These are phyloP conservation scores for Aspergillus pseudonomiae DNA, from an alignment of 2,329 filamentous ascomycete genomes.

Conservation along the genomic window DNA sequence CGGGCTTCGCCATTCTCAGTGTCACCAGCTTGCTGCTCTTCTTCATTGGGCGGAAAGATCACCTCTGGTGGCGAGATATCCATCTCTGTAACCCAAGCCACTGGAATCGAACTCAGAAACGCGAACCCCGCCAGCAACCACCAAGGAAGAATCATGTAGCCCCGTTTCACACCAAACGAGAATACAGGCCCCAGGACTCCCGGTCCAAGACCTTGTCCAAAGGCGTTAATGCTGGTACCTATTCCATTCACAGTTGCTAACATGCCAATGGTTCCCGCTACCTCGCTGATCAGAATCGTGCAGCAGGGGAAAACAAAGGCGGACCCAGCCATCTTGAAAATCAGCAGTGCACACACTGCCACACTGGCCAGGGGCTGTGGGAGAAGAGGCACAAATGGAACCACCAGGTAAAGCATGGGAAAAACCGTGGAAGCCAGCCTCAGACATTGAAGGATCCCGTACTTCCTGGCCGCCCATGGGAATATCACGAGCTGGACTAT, in stretches of 20 bases:
- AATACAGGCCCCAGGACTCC: constrained; percentile 73
- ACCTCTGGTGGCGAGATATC: constrained; percentile 61
- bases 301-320: constrained; percentile 88
- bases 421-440: constrained; percentile 67
- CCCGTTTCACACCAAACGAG: constrained; percentile 71
- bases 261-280: constrained; percentile 71
- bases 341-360: constrained; percentile 67
- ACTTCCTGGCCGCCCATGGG: constrained; percentile 70
- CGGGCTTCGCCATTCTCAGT: constrained; percentile 28
- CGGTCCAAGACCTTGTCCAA: constrained; percentile 79
- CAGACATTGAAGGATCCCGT: constrained; percentile 75
- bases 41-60: background rate
- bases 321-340: constrained; percentile 71
- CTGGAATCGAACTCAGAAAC: constrained; percentile 68
- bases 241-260: constrained; percentile 90
- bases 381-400: constrained; percentile 75
- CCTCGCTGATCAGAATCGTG: constrained; percentile 90
- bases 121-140: constrained; percentile 71
- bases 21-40: constrained; percentile 18
- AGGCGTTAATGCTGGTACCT: constrained; percentile 77
- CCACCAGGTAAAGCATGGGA: constrained; percentile 76
- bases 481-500: constrained; percentile 85
- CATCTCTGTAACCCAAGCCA: constrained; percentile 74
- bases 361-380: constrained; percentile 57
- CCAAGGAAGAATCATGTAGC: constrained; percentile 79